These are phyloP conservation scores for Trichosanthes truncata DNA, from an alignment of 306 rosid species.

Conservation along the genomic window DNA sequence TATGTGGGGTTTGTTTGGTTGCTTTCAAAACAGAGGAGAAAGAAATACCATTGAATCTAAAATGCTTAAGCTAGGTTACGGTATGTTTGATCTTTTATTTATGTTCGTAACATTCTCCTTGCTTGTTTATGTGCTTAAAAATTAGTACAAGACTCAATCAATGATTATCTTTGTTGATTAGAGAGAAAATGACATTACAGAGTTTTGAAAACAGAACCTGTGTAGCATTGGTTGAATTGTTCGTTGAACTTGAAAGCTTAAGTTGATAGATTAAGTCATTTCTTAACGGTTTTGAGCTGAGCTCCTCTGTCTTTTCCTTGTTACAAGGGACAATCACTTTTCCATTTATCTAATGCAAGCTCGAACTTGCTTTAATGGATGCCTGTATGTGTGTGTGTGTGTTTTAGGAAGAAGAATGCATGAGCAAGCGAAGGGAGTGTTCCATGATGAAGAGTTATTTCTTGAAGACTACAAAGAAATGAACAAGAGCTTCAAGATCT, in stretches of 20 bases:
- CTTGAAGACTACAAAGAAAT: constrained; percentile 63
- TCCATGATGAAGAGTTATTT: constrained; percentile 54
- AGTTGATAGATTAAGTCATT: background rate
- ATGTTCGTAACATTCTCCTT: background rate
- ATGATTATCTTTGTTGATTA: background rate
- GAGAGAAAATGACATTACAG: background rate
- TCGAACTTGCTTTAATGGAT: background rate
- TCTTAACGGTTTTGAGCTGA: background rate
- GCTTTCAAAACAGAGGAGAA: too few relatives aligned
- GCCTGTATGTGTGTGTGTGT: constrained; percentile 4
- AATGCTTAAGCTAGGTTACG: too few relatives aligned
- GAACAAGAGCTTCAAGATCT: constrained; percentile 71
- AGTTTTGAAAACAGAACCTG: background rate
- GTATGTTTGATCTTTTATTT: too few relatives aligned
- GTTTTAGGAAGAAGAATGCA: constrained; percentile 25
- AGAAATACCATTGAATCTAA: too few relatives aligned
- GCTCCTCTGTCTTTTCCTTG: background rate
- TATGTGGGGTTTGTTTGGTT: too few relatives aligned
- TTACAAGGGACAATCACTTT: background rate
- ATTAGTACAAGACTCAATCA: background rate
- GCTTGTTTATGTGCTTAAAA: background rate
- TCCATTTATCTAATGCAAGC: background rate
- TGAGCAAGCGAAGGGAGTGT: constrained; percentile 34
- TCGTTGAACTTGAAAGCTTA: background rate
- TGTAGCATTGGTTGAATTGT: background rate